Evolutionary conservation across 495 filamentous ascomycete genomes (phyloP).

Genomic region (Lophiostoma macrostomum): DNA sequence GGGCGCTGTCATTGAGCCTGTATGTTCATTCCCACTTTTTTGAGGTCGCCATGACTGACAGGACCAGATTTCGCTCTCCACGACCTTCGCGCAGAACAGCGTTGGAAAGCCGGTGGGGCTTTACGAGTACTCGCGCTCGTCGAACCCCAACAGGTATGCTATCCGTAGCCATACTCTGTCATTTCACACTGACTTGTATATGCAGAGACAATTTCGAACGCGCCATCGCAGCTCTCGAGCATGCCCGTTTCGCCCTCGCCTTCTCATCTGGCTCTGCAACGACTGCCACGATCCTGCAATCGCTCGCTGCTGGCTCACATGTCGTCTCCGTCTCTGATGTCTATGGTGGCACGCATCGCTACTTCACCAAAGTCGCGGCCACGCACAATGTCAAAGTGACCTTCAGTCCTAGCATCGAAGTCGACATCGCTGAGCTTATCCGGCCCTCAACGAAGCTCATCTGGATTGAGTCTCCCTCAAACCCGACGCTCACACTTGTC

Average conservation of each 20-base stretch:
- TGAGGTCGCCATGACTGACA: too few species aligned
- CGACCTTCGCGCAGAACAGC: constrained; percentile 82
- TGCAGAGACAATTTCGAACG: constrained; percentile 80
- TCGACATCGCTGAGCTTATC: constrained; percentile 79
- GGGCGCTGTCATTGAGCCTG: constrained; percentile 89
- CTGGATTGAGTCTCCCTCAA: constrained; percentile 95
- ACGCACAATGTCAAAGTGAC: constrained; percentile 94
- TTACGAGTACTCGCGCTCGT: constrained; percentile 87
- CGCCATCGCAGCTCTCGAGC: constrained; percentile 86
- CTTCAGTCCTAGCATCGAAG: constrained; percentile 86
- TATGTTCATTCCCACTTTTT: constrained; percentile 41
- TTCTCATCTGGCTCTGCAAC: constrained; percentile 94
- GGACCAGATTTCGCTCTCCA: too few species aligned
- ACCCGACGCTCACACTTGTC: constrained; percentile 87
- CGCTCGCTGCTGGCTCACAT: constrained; percentile 86
- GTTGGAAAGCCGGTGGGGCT: constrained; percentile 80
- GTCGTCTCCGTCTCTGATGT: constrained; percentile 95
- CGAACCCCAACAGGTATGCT: constrained; percentile 79
- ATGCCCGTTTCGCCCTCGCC: constrained; percentile 87
- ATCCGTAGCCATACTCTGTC: background rate
- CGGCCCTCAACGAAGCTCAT: constrained; percentile 87
- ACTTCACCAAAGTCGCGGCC: constrained; percentile 96
- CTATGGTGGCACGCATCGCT: constrained; percentile 95
- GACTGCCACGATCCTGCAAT: constrained; percentile 89
- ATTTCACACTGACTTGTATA: constrained; percentile 1